Base-by-base conservation (phyloP, 805 yeast species). In the Ogataea naganishii region DNA sequence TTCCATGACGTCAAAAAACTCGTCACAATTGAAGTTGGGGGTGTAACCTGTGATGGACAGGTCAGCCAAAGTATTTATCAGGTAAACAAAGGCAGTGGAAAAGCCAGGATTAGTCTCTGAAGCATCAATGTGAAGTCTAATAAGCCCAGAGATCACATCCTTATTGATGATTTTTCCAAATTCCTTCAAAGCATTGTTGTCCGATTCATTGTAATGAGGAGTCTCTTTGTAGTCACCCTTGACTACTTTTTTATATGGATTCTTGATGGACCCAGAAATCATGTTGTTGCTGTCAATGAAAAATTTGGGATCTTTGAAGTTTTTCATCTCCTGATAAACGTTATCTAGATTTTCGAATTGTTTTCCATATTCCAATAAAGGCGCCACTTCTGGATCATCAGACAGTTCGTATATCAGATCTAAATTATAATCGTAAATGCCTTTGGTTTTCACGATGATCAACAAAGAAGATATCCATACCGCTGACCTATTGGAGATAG, bases 211-310 rank as follows among this genome's bases (percentile, higher is more conserved):
- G 13, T 78, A 54, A 1, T 51, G 41, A 11, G 59, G 27, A 7
- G 36, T 21, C 1, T 41, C 31, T 13, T 43, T 41, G 3, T 40
- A 47, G 5, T 56, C 53, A 6, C 47, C 51, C 4, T 57, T 58
- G 13, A 75, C 56, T 3, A 66, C 85, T 14, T 50, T 47, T 51
- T 78, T 44, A 0, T 56, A 40, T 13, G 71, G 53, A 10, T 76
- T 81, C 95, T 95, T 84, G 30, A 80, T 78, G 7, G 81, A 52
- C 74, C 86, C 80, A 0, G 94, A 92, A 7, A 60, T 56, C 44
- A 60, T 64, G 3, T 68, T 57, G 30, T 66, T 69, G 18, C 66
- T 66, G 43, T 80, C 86, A 39, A 79, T 62, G 43, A 56, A 84
- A 39, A 62, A 77, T 2, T 39, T 40, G 1, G 81, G 80, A 14